A percentile compares a stretch with the other conserved stretches of the same genome.
phyloP scores from a whole-genome alignment of 2,329 filamentous ascomycete genomes.

The Ceratocystis variospora region DNA sequence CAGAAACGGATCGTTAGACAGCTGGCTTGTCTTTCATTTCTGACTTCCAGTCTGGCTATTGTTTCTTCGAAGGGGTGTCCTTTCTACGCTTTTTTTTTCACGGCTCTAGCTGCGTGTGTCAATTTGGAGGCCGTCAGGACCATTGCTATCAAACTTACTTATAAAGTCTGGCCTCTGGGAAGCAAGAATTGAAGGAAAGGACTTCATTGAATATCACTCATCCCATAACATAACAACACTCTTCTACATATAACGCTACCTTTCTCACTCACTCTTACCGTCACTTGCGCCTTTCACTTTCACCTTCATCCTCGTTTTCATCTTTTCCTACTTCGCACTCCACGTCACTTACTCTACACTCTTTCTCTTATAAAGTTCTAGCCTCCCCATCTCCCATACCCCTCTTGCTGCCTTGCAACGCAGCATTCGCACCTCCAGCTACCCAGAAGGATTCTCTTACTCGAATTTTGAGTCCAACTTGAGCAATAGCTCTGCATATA shows the following conservation, averaged over 20 bases:
- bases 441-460: background rate
- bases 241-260: background rate
- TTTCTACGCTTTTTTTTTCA: background rate
- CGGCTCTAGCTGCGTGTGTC: background rate
- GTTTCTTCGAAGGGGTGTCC: background rate
- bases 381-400: background rate
- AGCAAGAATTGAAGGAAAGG: background rate
- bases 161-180: background rate
- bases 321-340: background rate
- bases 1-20: background rate
- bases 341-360: background rate
- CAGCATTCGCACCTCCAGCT: too few species aligned
- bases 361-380: background rate
- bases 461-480: background rate
- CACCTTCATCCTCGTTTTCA: background rate
- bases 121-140: background rate
- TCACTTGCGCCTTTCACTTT: background rate
- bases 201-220: background rate
- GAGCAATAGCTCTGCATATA: background rate
- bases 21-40: slow-evolving; percentile 1
- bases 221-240: background rate
- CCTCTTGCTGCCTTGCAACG: too few species aligned
- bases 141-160: background rate
- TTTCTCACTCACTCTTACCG: background rate
- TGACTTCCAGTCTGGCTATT: background rate